Percentiles rank a stretch among this genome's conserved stretches.
These are phyloP conservation scores for Acacia concinna DNA, from an alignment of 331 rosid species.

Conservation along the genomic window DNA sequence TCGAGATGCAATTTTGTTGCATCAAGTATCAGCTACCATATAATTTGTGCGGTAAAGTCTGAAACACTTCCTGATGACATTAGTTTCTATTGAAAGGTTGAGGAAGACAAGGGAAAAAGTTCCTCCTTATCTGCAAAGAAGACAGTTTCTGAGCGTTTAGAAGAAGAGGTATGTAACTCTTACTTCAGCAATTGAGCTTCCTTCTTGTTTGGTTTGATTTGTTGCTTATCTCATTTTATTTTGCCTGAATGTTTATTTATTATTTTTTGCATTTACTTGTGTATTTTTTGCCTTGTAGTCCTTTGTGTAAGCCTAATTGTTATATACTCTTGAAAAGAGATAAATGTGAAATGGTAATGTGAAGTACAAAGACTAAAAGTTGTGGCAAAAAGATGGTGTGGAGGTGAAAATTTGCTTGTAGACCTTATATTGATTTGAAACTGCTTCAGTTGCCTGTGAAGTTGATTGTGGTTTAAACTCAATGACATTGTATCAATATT, in stretches of 20 bases:
- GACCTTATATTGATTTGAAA: background rate
- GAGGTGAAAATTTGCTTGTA: slow-evolving; percentile 8
- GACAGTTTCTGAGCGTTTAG: slow-evolving; percentile 72
- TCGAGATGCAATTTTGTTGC: slow-evolving; percentile 16
- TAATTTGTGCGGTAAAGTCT: slow-evolving; percentile 1
- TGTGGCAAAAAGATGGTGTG: background rate
- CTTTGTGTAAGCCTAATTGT: background rate
- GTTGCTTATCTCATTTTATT: background rate
- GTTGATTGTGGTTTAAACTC: slow-evolving; percentile 4
- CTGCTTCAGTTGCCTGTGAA: slow-evolving; percentile 11
- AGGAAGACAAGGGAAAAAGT: slow-evolving; percentile 75
- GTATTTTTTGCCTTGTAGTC: slow-evolving; percentile 10
- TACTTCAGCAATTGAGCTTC: slow-evolving; percentile 22
- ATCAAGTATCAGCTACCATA: slow-evolving; percentile 17
- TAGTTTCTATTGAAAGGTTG: slow-evolving; percentile 49
- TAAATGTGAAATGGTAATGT: slow-evolving; percentile 13
- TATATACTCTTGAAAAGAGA: background rate
- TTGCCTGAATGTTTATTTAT: background rate
- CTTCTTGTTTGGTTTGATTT: slow-evolving; percentile 2
- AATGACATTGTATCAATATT: slow-evolving; percentile 7
- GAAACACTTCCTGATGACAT: slow-evolving; percentile 26
- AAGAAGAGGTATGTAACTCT: slow-evolving; percentile 68
- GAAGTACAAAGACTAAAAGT: background rate
- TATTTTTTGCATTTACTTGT: background rate
- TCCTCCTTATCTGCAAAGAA: slow-evolving; percentile 57